Base-by-base conservation (phyloP, 2,329 filamentous ascomycete genomes). In the Verticillium isaacii region DNA sequence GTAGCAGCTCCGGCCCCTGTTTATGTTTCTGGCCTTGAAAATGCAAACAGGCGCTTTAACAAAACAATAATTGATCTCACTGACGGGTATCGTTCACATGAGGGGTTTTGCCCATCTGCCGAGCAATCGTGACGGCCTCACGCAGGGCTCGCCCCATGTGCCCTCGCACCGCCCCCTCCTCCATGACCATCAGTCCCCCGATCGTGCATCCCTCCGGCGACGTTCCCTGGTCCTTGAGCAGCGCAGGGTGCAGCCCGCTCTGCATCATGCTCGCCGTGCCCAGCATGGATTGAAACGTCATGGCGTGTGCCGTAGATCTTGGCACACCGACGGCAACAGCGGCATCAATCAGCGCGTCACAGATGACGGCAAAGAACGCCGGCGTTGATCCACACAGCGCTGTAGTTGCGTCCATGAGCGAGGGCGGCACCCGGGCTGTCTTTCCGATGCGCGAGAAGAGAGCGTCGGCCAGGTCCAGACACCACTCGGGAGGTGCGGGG, bases 201-300 rank as follows among this genome's bases (percentile, higher is more conserved):
- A 87, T 86, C 0, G 85, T 87, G 67, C 84, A 87, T 0, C 85
- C 85, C 5, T 83, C 85, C 0, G 85, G 84, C 3, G 84, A 86
- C 1, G 78, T 81, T 0, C 86, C 83, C 71, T 86, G 84, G 57
- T 88, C 85, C 62, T 79, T 78, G 23, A 87, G 68, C 19, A 84
- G 74, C 0, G 82, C 82, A 0, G 85, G 84, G 66, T 86, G 83
- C 65, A 85, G 78, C 1, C 83, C 83, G 54, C 68, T 72, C 36
- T 74, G 78, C 39, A 86, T 72, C 45, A 87, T 78, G 61, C 77
- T 79, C 0, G 84, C 82, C 0, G 84, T 83, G 0, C 85, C 85
- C 57, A 78, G 75, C 80, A 86, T 85, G 2, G 81, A 82, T 71
- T 88, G 85, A 12, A 82, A 82, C 61, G 84, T 83, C 82, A 87